Percentiles rank a stretch among this genome's conserved stretches.
Conservation (phyloP, 306 rosid species). For the Cicer cuneatum region DNA sequence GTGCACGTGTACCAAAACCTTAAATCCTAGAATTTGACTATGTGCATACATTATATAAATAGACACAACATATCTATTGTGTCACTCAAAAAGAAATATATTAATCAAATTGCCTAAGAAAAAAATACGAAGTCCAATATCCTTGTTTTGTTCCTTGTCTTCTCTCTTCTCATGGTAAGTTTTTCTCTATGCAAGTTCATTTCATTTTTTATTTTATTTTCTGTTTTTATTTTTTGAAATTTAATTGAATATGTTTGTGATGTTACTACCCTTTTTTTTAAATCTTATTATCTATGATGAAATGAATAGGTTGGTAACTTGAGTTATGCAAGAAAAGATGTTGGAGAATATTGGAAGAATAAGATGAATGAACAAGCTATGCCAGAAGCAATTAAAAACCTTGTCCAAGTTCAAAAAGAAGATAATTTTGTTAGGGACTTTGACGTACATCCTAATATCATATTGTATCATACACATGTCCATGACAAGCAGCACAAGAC, state of each 20-base stretch:
- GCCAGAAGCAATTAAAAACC: slow-evolving; percentile 24
- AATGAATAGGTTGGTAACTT: slow-evolving; percentile 43
- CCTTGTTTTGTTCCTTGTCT: slow-evolving; percentile 44
- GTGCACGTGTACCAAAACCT: not conserved
- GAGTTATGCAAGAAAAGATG: slow-evolving; percentile 58
- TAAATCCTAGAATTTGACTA: not conserved
- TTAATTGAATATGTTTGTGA: too few species aligned
- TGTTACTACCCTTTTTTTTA: too few species aligned
- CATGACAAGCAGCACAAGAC: not conserved
- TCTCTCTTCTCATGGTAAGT: slow-evolving; percentile 49
- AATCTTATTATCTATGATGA: too few species aligned
- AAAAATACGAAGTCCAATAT: slow-evolving; percentile 54
- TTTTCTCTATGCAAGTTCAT: too few species aligned
- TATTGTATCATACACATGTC: slow-evolving; percentile 57
- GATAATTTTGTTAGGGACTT: slow-evolving; percentile 53
- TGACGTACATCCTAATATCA: slow-evolving; percentile 49
- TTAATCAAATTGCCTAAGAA: not conserved
- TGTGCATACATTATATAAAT: not conserved
- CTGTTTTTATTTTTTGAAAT: too few species aligned
- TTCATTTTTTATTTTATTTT: too few species aligned
- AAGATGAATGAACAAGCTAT: slow-evolving; percentile 59
- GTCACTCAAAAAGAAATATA: slow-evolving; percentile 8
- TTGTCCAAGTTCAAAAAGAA: slow-evolving; percentile 40
- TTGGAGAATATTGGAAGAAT: slow-evolving; percentile 60
- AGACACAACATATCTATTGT: not conserved